Conservation (phyloP, 805 yeast genomes). For the Barnettozyma botsteinii region DNA sequence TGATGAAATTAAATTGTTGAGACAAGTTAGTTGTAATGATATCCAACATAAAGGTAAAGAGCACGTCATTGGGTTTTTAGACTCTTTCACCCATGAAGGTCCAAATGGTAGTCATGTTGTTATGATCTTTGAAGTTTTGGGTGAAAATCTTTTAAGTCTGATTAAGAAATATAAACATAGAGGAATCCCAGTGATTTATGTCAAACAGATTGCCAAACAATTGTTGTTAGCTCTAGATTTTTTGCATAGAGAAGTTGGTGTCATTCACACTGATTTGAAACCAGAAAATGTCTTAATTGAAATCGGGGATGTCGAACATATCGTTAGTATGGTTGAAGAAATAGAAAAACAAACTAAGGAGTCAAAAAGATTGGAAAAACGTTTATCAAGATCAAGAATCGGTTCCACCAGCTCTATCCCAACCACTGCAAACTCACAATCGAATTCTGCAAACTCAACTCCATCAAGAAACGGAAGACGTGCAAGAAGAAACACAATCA, state of each 20-base stretch:
- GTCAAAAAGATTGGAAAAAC: conserved; percentile 36
- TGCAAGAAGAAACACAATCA: conserved; percentile 65
- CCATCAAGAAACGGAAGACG: conserved; percentile 33
- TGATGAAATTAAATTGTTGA: conserved; percentile 82
- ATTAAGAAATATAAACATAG: conserved; percentile 72
- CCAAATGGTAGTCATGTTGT: conserved; percentile 91
- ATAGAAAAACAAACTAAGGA: conserved; percentile 46
- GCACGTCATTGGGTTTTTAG: conserved; percentile 74
- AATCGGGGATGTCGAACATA: conserved; percentile 77
- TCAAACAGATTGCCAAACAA: conserved; percentile 79
- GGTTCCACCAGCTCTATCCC: conserved; percentile 15
- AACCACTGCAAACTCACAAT: conserved; percentile 13
- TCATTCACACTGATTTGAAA: conserved; percentile 67
- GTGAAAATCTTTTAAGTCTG: conserved; percentile 84
- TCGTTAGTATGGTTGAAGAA: conserved; percentile 61
- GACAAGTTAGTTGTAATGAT: conserved; percentile 57
- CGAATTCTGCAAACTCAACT: conserved; percentile 20
- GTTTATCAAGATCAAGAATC: conserved; percentile 29
- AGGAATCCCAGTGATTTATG: conserved; percentile 72
- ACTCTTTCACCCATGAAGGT: conserved; percentile 80
- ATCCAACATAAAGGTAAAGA: conserved; percentile 73
- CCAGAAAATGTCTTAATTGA: conserved; percentile 76
- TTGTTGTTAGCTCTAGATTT: conserved; percentile 66
- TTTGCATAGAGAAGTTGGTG: conserved; percentile 66
- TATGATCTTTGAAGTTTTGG: conserved; percentile 96